Percentiles rank a stretch among this genome's conserved stretches.
Evolutionary conservation across 1,139 yeast species (phyloP).

Genomic region (Geotrichum siamense): DNA sequence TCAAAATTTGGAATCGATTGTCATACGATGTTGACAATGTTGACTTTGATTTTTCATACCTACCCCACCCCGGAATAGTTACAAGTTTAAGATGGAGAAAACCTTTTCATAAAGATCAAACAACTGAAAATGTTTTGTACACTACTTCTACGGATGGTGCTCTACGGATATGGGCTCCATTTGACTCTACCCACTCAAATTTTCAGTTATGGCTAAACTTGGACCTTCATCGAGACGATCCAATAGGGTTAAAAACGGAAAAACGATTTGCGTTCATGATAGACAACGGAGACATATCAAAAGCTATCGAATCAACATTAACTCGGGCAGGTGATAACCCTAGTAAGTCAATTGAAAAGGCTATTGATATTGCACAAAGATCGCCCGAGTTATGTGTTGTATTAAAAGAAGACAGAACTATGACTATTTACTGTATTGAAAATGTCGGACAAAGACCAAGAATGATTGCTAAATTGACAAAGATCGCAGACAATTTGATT

Average conservation of each 20-base stretch:
- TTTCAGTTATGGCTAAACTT: slow-evolving; percentile 55
- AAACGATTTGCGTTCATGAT: slow-evolving; percentile 44
- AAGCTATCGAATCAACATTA: slow-evolving; percentile 36
- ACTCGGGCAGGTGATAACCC: slow-evolving; percentile 12
- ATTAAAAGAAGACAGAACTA: slow-evolving; percentile 41
- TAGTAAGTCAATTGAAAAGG: slow-evolving; percentile 17
- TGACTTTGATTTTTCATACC: slow-evolving; percentile 62
- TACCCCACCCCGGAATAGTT: slow-evolving; percentile 58
- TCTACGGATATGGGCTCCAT: slow-evolving; percentile 68
- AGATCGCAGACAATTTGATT: slow-evolving; percentile 18
- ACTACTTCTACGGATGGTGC: slow-evolving; percentile 51
- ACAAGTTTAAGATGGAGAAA: slow-evolving; percentile 36
- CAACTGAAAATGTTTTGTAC: slow-evolving; percentile 44
- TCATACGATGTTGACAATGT: slow-evolving; percentile 61
- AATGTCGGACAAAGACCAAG: slow-evolving; percentile 48
- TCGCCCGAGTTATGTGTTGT: slow-evolving; percentile 53
- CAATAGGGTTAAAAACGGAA: slow-evolving; percentile 2
- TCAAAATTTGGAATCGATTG: slow-evolving; percentile 74
- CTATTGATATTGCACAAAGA: slow-evolving; percentile 18
- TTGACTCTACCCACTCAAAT: slow-evolving; percentile 40
- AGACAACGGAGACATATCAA: slow-evolving; percentile 49
- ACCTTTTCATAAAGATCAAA: slow-evolving; percentile 24
- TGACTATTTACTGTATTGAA: slow-evolving; percentile 45
- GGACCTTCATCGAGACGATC: slow-evolving; percentile 34
- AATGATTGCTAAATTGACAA: slow-evolving; percentile 32